Base-by-base conservation (phyloP, 371 early-diverging fungal genomes). In the Apophysomyces trapeziformis region DNA sequence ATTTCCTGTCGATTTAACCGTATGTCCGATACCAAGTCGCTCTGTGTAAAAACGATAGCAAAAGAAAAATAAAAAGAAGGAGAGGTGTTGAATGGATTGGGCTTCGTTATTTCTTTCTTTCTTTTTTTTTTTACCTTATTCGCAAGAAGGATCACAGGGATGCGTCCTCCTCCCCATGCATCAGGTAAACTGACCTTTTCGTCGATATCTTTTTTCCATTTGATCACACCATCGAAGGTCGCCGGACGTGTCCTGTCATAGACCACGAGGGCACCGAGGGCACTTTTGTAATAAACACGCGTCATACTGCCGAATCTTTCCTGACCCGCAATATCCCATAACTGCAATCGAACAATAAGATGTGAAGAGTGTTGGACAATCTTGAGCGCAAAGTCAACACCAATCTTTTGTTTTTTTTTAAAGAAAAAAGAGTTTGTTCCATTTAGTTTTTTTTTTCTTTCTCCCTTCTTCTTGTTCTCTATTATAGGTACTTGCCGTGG, bases 321-420 rank as follows among this genome's bases (percentile, higher is more conserved):
- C 57, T 91, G 90, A 0, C 91, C 92, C 13, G 90, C 90, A 61
- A 88, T 90, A 70, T 91, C 92, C 92, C 92, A 91, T 7, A 47
- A 7, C 18, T 92, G 91, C 61, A 87, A 80, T 66, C 84, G 74
- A 56, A 87, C 81, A 44, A 84, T 78, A 6, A 80, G 64, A 32
- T 68, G 69, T 14, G 72, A 68, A 47, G 75, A 77, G 79, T 80
- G 82, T 59, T 85, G 83, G 35, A 90, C 81, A 38, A 88, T 87
- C 71, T 92, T 92, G 57, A 90, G 79, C 39, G 90, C 90, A 77
- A 92, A 92, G 63, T 92, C 92, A 32, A 92, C 92, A 43, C 92
- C 92, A 71, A 87, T 87, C 85, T 86, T 58, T 13, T 39, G 14
- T 32, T 36, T 26, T 5, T 11, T 37, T n/a, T 4, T 32, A 9